Conservation (phyloP, 148 eudicot genomes). For the Amaranthus cruentus region DNA sequence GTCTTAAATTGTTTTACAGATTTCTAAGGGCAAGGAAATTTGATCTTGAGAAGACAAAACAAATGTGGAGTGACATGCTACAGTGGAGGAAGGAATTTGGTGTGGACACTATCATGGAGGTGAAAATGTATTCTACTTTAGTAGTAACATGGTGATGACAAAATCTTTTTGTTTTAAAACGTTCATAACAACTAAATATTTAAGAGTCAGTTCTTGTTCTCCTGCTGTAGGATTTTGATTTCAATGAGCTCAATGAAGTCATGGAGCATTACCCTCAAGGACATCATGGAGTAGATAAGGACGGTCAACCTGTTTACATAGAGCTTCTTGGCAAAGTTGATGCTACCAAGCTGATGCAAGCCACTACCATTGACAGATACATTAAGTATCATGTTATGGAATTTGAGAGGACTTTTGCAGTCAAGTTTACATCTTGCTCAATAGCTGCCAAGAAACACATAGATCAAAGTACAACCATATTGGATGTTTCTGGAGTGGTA, state of each 20-base stretch:
- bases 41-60: slow-evolving; percentile 42
- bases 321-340: slow-evolving; percentile 95
- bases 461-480: slow-evolving; percentile 88
- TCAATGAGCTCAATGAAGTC: slow-evolving; percentile 69
- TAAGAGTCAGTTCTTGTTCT: neutral
- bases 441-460: slow-evolving; percentile 88
- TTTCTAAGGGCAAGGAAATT: slow-evolving; percentile 43
- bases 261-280: slow-evolving; percentile 89
- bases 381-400: slow-evolving; percentile 83
- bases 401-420: slow-evolving; percentile 70
- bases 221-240: slow-evolving; percentile 70
- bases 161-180: neutral
- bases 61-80: slow-evolving; percentile 50
- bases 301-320: slow-evolving; percentile 89
- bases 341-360: slow-evolving; percentile 87
- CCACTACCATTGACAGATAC: slow-evolving; percentile 80
- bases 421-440: slow-evolving; percentile 91
- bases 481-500: slow-evolving; percentile 98
- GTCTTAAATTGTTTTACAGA: slow-evolving; percentile 18
- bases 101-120: slow-evolving; percentile 45
- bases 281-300: slow-evolving; percentile 92
- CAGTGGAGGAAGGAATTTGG: slow-evolving; percentile 52
- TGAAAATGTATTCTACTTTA: slow-evolving; percentile 8
- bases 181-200: neutral
- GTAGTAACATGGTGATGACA: neutral